Evolutionary conservation across 1,139 yeast genomes (phyloP), one percentile per base, ranked within the genome.

Genomic region (Dujonia santamariae): DNA sequence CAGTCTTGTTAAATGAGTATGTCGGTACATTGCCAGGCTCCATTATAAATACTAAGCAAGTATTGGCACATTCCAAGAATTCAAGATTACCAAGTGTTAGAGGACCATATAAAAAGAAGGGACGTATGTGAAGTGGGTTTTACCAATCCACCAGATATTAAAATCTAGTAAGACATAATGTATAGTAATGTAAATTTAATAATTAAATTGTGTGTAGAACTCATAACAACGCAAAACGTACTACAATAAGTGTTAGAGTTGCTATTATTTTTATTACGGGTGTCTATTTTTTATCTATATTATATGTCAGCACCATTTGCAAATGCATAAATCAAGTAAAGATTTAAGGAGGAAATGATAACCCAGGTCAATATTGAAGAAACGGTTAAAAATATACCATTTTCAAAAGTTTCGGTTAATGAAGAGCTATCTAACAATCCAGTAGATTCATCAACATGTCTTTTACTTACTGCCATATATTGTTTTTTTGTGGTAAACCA

Each of bases 11-110:
- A 50, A 75, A 81, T 14, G 86, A 83, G 46, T 88, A 85, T 50
- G 66, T 75, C 28, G 97, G 97, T 36, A 73, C 84, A 1, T 69
- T 88, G 49, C 97, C 96, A 1, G 87, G 87, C 0, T 65, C 37
- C 4, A 27, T 26, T 19, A 28, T 34, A 6, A 19, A 14, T 9
- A 18, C 32, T 6, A 27, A 41, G 37, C 25, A 32, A 13, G 8
- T 26, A 15, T 15, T 31, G 3, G 25, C 16, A 19, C 30, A 38
- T 12, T 33, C 38, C 6, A 56, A 54, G 35, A 43, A 58, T 5
- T 43, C 58, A 8, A 58, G 75, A 37, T 54, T 69, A 36, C 68
- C 73, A 13, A 63, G 64, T 34, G 59, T 67, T 22, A 58, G 71
- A 41, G 65, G 68, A 7, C 65, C 72, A 4, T 59, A 61, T 45